A percentile compares a stretch with the other conserved stretches of the same genome.
phyloP scores from a whole-genome alignment of 345 rosid species.

The Brassica napus region DNA sequence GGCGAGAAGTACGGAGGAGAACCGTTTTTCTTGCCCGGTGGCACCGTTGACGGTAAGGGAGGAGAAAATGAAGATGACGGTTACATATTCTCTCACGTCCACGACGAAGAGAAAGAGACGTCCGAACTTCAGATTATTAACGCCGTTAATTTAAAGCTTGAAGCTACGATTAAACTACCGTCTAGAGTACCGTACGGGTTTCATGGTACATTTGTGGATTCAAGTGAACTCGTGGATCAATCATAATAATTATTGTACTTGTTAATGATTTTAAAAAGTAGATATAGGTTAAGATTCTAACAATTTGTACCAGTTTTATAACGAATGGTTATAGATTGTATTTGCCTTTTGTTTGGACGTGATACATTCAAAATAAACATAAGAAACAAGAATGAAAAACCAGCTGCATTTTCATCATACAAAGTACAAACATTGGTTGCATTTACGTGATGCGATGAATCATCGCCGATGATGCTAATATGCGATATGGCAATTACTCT shows the following conservation, averaged over 20 bases:
- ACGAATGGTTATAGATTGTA: not conserved
- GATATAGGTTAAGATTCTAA: conserved; percentile 3
- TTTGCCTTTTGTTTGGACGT: not conserved
- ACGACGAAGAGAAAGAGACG: conserved; percentile 69
- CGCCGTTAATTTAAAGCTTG: conserved; percentile 58
- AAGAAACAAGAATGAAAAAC: not conserved
- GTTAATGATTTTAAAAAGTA: not conserved
- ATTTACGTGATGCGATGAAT: not conserved
- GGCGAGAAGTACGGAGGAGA: conserved; percentile 75
- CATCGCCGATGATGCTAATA: not conserved
- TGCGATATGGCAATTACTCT: not conserved
- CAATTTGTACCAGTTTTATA: not conserved
- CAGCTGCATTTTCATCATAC: not conserved
- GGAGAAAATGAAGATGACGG: conserved; percentile 74
- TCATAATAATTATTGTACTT: conserved; percentile 29
- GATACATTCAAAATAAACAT: not conserved
- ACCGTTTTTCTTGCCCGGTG: conserved; percentile 68
- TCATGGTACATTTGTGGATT: conserved; percentile 83
- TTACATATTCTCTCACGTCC: conserved; percentile 66
- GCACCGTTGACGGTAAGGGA: conserved; percentile 16
- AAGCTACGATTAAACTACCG: conserved; percentile 76
- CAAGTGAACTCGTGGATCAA: conserved; percentile 62
- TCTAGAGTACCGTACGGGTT: conserved; percentile 95
- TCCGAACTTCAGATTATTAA: conserved; percentile 85
- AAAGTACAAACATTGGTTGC: not conserved